Evolutionary conservation across 2,329 filamentous ascomycete species (phyloP).

Genomic region (Neurospora crassa): DNA sequence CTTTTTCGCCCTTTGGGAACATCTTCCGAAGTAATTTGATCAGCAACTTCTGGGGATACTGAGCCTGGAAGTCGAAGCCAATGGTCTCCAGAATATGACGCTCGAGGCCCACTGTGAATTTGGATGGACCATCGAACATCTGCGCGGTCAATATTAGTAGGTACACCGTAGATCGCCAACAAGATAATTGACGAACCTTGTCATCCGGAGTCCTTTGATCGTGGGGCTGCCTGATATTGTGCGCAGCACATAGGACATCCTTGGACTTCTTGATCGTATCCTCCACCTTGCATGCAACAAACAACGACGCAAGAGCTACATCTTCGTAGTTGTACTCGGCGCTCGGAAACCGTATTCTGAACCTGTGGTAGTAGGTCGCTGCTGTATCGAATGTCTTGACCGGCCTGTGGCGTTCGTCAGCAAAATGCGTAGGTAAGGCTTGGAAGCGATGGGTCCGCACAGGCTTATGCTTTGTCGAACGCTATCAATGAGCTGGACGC

Average conservation of each 20-base stretch:
- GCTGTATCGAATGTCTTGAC: slow-evolving; percentile 89
- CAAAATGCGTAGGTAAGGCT: neutral
- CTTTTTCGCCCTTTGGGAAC: slow-evolving; percentile 24
- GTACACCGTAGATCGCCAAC: neutral
- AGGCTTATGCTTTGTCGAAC: slow-evolving; percentile 70
- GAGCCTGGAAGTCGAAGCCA: slow-evolving; percentile 86
- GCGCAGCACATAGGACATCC: slow-evolving; percentile 83
- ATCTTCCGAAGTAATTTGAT: slow-evolving; percentile 65
- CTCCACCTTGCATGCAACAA: slow-evolving; percentile 94
- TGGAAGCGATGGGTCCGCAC: slow-evolving; percentile 37
- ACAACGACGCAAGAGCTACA: slow-evolving; percentile 77
- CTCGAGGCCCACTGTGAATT: slow-evolving; percentile 81
- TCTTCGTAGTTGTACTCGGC: slow-evolving; percentile 80
- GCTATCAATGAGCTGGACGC: slow-evolving; percentile 80
- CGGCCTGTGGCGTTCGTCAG: slow-evolving; percentile 43
- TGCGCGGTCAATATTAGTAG: slow-evolving; percentile 24
- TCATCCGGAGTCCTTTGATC: slow-evolving; percentile 72
- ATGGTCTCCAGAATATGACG: slow-evolving; percentile 86
- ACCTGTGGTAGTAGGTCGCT: slow-evolving; percentile 87
- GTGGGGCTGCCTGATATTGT: slow-evolving; percentile 67
- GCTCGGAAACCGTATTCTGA: slow-evolving; percentile 76
- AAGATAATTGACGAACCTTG: slow-evolving; percentile 42
- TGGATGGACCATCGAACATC: slow-evolving; percentile 71
- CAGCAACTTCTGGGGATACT: slow-evolving; percentile 77
- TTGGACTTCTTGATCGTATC: slow-evolving; percentile 95